Base-by-base conservation (phyloP, 2,329 filamentous ascomycete genomes). In the Alternaria ethzedia region DNA sequence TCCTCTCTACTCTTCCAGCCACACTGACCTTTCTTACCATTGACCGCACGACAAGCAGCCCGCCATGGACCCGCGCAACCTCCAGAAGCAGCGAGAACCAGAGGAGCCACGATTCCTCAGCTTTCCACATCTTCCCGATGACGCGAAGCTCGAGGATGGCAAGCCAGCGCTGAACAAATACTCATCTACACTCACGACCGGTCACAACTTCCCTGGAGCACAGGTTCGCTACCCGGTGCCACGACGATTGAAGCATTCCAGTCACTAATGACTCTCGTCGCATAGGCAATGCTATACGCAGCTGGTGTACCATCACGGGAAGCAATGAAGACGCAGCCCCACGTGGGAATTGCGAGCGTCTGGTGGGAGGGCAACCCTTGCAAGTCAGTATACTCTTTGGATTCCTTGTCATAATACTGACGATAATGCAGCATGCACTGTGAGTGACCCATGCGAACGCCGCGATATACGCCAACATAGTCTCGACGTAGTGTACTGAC, bases 361-460 rank as follows among this genome's bases (percentile, higher is more conserved):
- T 97, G 94, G 94, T 98, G 94, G 94, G 94, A 97, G 81, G 95
- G 95, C 26, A 97, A 97, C 78, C 93, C 95, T 41, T 97, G 94
- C 88, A 97, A 97, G 90, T 92, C 81, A 82, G 90, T 86, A 30
- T 46, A 60, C 55, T 44, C 51, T 64, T 66, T 57, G 43, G 20
- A 32, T 25, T 47, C 58, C 58, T 68, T 62, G 57, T 64, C 65
- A 68, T 64, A 26, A 43, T 70, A 70, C 70, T 78, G 47, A 78
- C 61, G 36, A 26, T 54, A 23, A 7, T 69, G 61, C 72, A 86
- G 84, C 73, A 87, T 83, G 80, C 85, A 87, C 72, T 79, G 79
- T 81, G 74, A 75, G 79, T 77, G 36, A 57, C 45, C n/a, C 32
- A 63, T 64, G 57, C 23, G 57, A 41, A 17, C 28, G 21, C 26